phyloP scores from a whole-genome alignment of 257 asterid genomes.

The Primulina huaijiensis region DNA sequence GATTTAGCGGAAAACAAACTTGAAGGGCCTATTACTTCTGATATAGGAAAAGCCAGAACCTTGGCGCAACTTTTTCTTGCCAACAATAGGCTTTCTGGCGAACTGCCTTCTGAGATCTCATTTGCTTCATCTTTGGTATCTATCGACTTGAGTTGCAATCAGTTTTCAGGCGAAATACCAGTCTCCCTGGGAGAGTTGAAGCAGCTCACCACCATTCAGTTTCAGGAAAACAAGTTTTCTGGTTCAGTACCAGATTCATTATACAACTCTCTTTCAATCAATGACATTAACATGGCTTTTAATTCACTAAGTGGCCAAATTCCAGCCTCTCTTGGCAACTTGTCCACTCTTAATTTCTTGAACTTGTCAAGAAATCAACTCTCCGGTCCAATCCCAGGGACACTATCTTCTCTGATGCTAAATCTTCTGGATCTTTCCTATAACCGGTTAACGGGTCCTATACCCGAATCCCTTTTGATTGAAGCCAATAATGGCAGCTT shows the following conservation, averaged over 20 bases:
- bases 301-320: slow-evolving; percentile 59
- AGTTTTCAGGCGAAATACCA: slow-evolving; percentile 63
- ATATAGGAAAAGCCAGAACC: slow-evolving; percentile 55
- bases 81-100: slow-evolving; percentile 52
- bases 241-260: slow-evolving; percentile 69
- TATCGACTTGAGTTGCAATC: slow-evolving; percentile 58
- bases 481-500: slow-evolving; percentile 71
- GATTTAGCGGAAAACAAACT: slow-evolving; percentile 52
- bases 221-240: slow-evolving; percentile 57
- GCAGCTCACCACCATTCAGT: slow-evolving; percentile 43
- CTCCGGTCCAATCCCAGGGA: slow-evolving; percentile 68
- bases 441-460: slow-evolving; percentile 55
- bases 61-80: slow-evolving; percentile 45
- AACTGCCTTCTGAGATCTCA: slow-evolving; percentile 54
- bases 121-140: slow-evolving; percentile 40
- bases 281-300: slow-evolving; percentile 54
- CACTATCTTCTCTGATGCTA: slow-evolving; percentile 55
- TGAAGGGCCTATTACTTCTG: slow-evolving; percentile 60
- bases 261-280: slow-evolving; percentile 56
- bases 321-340: slow-evolving; percentile 52
- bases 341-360: slow-evolving; percentile 62
- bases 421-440: slow-evolving; percentile 73
- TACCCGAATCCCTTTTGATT: slow-evolving; percentile 56
- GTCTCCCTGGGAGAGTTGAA: slow-evolving; percentile 46
- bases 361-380: slow-evolving; percentile 69